Conservation (phyloP, 805 yeast species). For the Naumovozyma baii region DNA sequence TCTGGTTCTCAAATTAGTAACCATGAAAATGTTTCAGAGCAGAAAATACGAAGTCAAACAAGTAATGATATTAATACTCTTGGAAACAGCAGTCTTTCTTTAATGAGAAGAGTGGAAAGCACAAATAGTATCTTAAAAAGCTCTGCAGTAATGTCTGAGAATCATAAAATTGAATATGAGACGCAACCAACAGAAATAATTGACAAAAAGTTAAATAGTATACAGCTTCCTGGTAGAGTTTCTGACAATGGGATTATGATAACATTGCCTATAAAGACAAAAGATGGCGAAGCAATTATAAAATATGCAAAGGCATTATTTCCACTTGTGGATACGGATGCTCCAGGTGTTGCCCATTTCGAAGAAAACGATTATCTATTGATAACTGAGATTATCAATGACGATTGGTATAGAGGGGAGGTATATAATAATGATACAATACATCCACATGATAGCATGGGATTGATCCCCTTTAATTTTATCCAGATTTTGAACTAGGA, state of each 20-base stretch:
- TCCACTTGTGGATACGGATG: conserved; percentile 22
- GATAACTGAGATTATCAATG: conserved; percentile 22
- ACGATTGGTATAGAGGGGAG: conserved; percentile 30
- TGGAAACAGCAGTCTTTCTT: neutral
- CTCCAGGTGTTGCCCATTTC: conserved; percentile 24
- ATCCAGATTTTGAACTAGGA: conserved; percentile 9
- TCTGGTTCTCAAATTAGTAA: neutral
- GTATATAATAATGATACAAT: conserved; percentile 23
- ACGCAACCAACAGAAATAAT: neutral
- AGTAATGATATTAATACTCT: neutral
- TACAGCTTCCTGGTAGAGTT: conserved; percentile 14
- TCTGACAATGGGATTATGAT: conserved; percentile 27
- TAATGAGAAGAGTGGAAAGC: conserved; percentile 13
- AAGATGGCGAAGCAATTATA: conserved; percentile 20
- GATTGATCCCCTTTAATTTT: conserved; percentile 24
- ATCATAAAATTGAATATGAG: neutral
- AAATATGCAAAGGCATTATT: conserved; percentile 27
- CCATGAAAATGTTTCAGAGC: neutral
- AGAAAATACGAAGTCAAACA: neutral
- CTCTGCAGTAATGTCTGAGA: too few relatives aligned
- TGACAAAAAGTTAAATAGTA: neutral
- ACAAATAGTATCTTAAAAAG: conserved; percentile 8
- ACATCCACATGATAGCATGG: conserved; percentile 11
- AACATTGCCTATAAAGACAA: conserved; percentile 23
- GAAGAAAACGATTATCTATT: conserved; percentile 25